phyloP scores from a whole-genome alignment of 176 grass and related monocot genomes.

The Oryza brachyantha region DNA sequence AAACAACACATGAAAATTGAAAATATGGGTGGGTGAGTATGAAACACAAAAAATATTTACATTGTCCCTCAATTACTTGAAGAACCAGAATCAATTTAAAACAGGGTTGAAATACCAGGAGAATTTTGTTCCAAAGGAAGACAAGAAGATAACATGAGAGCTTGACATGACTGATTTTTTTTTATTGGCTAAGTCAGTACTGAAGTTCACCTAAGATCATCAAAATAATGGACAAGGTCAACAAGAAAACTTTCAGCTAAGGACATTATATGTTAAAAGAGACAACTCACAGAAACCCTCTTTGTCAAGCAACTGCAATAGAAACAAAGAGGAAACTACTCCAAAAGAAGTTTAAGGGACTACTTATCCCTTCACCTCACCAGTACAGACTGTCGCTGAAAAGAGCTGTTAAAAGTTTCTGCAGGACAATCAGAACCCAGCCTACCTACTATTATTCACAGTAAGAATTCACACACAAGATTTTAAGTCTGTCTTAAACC shows the following conservation, averaged over 20 bases:
- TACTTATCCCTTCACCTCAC: slow-evolving; percentile 1
- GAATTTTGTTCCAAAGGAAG: not conserved
- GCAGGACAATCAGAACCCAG: not conserved
- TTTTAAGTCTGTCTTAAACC: slow-evolving; percentile 1
- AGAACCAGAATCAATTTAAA: slow-evolving; percentile 1
- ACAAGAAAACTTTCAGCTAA: slow-evolving; percentile 4
- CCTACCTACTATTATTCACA: not conserved
- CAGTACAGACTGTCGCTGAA: not conserved
- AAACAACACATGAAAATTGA: slow-evolving; percentile 24
- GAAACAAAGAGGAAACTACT: slow-evolving; percentile 11
- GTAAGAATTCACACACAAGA: not conserved
- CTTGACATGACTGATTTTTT: slow-evolving; percentile 11
- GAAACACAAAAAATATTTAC: not conserved
- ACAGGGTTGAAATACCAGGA: not conserved
- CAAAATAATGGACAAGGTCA: not conserved
- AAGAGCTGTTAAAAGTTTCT: slow-evolving; percentile 3
- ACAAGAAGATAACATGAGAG: not conserved
- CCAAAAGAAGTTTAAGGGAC: not conserved
- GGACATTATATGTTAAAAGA: not conserved
- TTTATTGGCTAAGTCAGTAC: not conserved
- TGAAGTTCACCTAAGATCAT: slow-evolving; percentile 2
- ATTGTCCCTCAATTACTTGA: not conserved
- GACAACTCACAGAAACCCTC: slow-evolving; percentile 7
- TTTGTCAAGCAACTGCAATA: not conserved
- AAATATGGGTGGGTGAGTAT: not conserved